Evolutionary conservation across 495 filamentous ascomycete species (phyloP), one percentile per base, ranked within the genome.

Genomic region (Parathielavia appendiculata): DNA sequence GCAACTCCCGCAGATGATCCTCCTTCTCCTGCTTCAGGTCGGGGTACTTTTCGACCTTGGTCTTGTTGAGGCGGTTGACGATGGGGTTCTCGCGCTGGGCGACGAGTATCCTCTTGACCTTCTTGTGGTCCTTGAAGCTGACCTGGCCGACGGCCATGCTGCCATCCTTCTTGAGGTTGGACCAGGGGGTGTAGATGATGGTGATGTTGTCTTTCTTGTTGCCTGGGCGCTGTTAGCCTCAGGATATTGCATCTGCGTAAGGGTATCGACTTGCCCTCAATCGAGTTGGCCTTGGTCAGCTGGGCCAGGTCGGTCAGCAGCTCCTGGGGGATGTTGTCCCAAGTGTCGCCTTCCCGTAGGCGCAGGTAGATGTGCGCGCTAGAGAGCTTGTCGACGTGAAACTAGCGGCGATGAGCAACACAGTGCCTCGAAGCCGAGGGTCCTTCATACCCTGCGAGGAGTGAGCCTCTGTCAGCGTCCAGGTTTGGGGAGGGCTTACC

Each of bases 181-280:
- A 88, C 95, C 95, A 97, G 19, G 93, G 95, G 4, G 93, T 98
- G 73, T 97, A 98, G 63, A 98, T 92, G 56, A 98, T 74, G 16
- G 89, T 95, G 59, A 97, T 79, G 72, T 97, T 97, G 66, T 97
- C 93, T 75, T 97, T 97, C 75, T 98, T 98, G 75, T 97, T 98
- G 57, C 93, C 56, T 58, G 26, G 11, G 39, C 8, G 26, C 13
- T 13, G 22, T 56, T 45, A 56, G 54, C 35, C 35, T n/a, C 13
- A 13, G 16, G 17, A 22, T 38, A 30, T 30, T 30, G 26, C 26
- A 30, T 30, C 26, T 30, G 11, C 46, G 34, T 4, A 49, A 17
- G 12, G 6, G 19, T 20, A 12, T 22, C 32, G 87, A 32, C 58
- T 4, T 56, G 90, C 89, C 95, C 74, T 98, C 93, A 65, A 98